Base-by-base conservation (phyloP, 2,329 filamentous ascomycete genomes). In the Alternaria novae-zelandiae region DNA sequence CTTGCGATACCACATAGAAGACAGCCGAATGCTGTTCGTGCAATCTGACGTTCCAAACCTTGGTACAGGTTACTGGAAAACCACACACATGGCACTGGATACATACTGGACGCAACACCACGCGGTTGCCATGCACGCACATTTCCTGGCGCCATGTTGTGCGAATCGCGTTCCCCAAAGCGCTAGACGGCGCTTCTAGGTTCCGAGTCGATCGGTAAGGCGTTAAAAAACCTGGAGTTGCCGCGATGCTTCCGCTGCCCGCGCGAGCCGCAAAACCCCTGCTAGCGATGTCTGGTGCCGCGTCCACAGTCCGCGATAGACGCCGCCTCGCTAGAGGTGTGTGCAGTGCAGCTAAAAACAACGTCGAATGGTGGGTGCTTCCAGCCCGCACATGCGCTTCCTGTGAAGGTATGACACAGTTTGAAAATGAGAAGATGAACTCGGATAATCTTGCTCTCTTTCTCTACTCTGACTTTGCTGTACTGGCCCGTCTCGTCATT, bases 301-400 rank as follows among this genome's bases (percentile, higher is more conserved):
- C 66, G 68, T 53, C 43, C 21, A 12, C 30, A 15, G 28, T 56
- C 54, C 57, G 53, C 60, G 51, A 61, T 61, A 70, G 58, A 61
- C 66, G 68, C 66, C 61, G 59, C 63, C 61, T 68, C 67, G 67
- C 46, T 62, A 66, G 60, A 53, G 49, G 26, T 58, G 59, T 49
- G 57, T 67, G 47, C 46, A 63, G 61, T 55, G 57, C 66, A 65
- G 63, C 66, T 67, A 67, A 67, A 70, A 62, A 44, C 59, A 64
- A 70, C 68, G 62, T 68, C 66, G 60, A 36, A 54, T 54, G 43
- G 20, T 47, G 12, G 43, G 15, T 12, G n/a, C 20, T 49, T 17
- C 10, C 15, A 28, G 43, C 49, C 21, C 15, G 25, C 54, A 51
- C n/a, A 30, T 53, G 17, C 50, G 20, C 32, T 45, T 17, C 36